Evolutionary conservation across 1,284 basidiomycete genomes (phyloP), one percentile per base, ranked within the genome.

Genomic region (Agroathelia rolfsii): DNA sequence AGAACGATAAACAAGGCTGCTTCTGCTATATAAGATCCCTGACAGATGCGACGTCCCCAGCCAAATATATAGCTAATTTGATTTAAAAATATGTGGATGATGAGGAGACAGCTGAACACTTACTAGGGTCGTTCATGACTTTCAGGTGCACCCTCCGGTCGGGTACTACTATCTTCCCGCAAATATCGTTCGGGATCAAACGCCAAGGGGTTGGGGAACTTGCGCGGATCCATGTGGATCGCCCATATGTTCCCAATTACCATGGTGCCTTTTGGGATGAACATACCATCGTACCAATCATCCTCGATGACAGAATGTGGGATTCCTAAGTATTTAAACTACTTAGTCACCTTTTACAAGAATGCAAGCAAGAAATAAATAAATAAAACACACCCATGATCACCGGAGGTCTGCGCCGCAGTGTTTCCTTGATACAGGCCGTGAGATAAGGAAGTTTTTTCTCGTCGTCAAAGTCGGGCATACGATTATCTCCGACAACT

Each of bases 11-110:
- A 52, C 10, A 53, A 43, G 17, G 52, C 50, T 4, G 50, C 45
- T 31, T 55, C 51, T 1, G 52, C 49, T 20, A 55, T 43, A 40
- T 45, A 34, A 9, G 32, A 31, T 1, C 51, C 50, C 30, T 42
- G 46, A 32, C 51, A 55, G 40, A 51, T 47, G 18, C 52, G 48
- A 7, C 52, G 40, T 24, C 51, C 52, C 48, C 47, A 53, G 14
- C 50, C 51, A 30, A 53, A 55, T 12, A 44, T 46, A 35, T 50
- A 51, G 34, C 52, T 52, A 27, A n/a, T n/a, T n/a, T n/a, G n/a
- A n/a, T n/a, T n/a, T n/a, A 34, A 12, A 12, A 30, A 30, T 20
- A 16, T 38, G 14, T 34, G 36, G 19, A 13, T 7, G 7, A 10
- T 32, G 12, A 4, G 18, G 15, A 17, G 14, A 14, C 9, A 34